Conservation (phyloP, 257 asterid species). For the Handroanthus guayacan region DNA sequence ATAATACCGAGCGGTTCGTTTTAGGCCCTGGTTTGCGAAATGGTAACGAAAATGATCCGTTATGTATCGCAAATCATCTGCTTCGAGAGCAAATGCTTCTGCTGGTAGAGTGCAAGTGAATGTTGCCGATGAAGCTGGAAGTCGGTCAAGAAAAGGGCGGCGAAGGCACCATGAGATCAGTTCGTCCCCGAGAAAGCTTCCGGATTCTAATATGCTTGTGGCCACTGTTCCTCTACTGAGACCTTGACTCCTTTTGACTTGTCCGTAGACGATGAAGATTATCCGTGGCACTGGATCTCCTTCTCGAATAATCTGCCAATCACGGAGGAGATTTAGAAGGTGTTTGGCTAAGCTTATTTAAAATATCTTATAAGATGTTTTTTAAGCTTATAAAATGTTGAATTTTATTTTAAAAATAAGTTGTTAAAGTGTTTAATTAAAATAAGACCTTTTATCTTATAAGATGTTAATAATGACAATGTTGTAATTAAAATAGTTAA, state of each 20-base stretch:
- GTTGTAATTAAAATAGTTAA: too few relatives aligned
- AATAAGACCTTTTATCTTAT: too few relatives aligned
- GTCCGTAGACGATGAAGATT: conserved; percentile 63
- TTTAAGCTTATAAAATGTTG: too few relatives aligned
- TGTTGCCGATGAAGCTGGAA: conserved; percentile 74
- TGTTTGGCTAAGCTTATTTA: neutral
- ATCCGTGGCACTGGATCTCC: conserved; percentile 74
- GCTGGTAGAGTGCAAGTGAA: conserved; percentile 54
- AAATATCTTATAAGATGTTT: too few relatives aligned
- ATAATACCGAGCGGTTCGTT: conserved; percentile 55
- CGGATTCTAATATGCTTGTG: conserved; percentile 55
- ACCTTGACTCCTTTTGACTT: conserved; percentile 58
- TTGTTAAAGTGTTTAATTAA: too few relatives aligned
- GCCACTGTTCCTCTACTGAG: conserved; percentile 58
- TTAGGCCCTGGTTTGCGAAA: conserved; percentile 63
- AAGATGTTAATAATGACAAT: too few relatives aligned
- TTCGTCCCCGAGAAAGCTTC: conserved; percentile 75
- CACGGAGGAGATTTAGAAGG: neutral
- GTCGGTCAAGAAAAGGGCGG: conserved; percentile 60
- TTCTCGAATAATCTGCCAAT: conserved; percentile 59
- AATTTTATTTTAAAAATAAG: too few relatives aligned
- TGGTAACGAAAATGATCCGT: conserved; percentile 69
- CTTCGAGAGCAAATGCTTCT: conserved; percentile 65
- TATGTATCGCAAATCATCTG: conserved; percentile 55
- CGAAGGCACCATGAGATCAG: conserved; percentile 78